Evolutionary conservation across 371 early-diverging fungal genomes (phyloP), one percentile per base, ranked within the genome.

Genomic region (Actinomucor elegans): DNA sequence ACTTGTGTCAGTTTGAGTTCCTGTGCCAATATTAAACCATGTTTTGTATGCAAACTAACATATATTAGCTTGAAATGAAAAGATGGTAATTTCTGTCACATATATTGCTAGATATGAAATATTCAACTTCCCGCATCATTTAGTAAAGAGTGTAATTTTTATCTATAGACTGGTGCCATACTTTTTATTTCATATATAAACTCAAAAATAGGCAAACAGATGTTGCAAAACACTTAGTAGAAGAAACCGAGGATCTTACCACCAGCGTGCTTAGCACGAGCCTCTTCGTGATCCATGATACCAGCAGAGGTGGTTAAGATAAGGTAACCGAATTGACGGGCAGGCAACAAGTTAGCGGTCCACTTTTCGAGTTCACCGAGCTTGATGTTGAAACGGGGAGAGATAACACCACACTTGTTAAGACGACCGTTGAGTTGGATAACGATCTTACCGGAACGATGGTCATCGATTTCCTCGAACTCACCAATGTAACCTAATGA

Each of bases 401-500:
- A 98, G 81, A 99, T 99, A 66, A 98, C 98, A 82, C 99, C 99
- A 77, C 98, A 97, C 92, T 99, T 99, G 94, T 98, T 99, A 59
- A 99, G 80, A 65, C 99, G 94, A 64, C 99, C 99, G 66, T 91
- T 96, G 48, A 99, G 90, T 77, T 98, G 96, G 67, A 99, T 87
- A 49, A 99, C 94, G 54, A 98, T 96, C 92, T 99, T 99, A 73
- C 98, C 99, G 62, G 94, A 90, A 66, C 98, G 94, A 78, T 98
- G 98, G 80, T 99, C 99, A 77, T 99, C 97, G 64, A 99, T 89
- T 69, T 92, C 91, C 76, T 98, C 98, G 73, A 99, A 96, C 76
- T 96, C 97, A 67, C 94, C 95, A 84, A 99, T 98, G 89, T 99
- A 99, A 59, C 99, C 96, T 88, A 55, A 21, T 33, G 17, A 28